A percentile compares a stretch with the other conserved stretches of the same genome.
phyloP scores from a whole-genome alignment of 441 rosid genomes.

The Rhodomyrtus psidioides region DNA sequence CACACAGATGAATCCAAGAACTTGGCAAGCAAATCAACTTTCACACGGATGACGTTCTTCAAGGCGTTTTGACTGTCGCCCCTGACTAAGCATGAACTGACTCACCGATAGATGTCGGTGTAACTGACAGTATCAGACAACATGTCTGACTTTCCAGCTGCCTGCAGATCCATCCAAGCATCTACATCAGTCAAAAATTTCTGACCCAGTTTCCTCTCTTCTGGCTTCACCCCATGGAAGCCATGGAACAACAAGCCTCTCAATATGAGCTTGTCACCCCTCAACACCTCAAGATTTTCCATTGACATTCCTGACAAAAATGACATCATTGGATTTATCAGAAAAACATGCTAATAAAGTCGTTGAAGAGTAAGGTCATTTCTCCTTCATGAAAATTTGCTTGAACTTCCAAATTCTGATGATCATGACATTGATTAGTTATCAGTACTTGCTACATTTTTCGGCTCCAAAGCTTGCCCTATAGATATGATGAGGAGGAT shows the following conservation, averaged over 20 bases:
- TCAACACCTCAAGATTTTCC: slow-evolving; percentile 18
- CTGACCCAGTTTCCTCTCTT: slow-evolving; percentile 71
- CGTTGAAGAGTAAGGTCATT: not conserved
- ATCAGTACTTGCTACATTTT: not conserved
- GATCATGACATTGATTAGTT: not conserved
- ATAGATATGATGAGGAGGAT: not conserved
- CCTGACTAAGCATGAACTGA: not conserved
- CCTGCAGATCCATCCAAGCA: slow-evolving; percentile 84
- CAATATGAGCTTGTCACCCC: slow-evolving; percentile 65
- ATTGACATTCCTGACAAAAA: slow-evolving; percentile 1
- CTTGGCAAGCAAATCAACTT: not conserved
- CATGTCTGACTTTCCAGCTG: slow-evolving; percentile 73
- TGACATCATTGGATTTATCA: not conserved
- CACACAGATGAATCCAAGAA: not conserved
- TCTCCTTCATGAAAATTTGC: not conserved
- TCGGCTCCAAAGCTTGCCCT: not conserved
- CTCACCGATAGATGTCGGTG: slow-evolving; percentile 72
- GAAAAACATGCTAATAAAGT: not conserved
- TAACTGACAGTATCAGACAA: slow-evolving; percentile 66
- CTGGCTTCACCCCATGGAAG: slow-evolving; percentile 71
- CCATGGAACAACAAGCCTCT: slow-evolving; percentile 82
- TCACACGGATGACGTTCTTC: rapidly evolving
- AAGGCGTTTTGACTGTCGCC: rapidly evolving
- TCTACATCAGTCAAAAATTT: slow-evolving; percentile 80
- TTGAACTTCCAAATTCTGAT: not conserved